A percentile compares a stretch with the other conserved stretches of the same genome.
Conservation (phyloP, 768 basidiomycete species). For the Lentinus tigrinus region DNA sequence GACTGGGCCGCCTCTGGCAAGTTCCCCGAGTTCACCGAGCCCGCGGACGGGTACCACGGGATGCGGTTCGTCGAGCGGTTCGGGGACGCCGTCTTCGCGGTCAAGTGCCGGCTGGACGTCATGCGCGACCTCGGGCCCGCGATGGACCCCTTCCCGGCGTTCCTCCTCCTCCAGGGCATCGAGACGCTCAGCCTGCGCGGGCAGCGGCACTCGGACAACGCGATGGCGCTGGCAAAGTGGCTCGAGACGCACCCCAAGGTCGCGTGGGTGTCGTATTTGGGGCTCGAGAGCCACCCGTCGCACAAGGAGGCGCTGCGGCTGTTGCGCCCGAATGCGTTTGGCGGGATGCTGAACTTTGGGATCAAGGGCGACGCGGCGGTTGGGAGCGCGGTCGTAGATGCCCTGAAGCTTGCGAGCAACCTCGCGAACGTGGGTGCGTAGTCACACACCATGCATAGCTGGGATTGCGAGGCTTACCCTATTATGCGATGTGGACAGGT, state of each 20-base stretch:
- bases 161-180: slow-evolving; percentile 72
- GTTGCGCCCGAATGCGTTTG: slow-evolving; percentile 54
- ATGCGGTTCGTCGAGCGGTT: slow-evolving; percentile 66
- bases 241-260: slow-evolving; percentile 66
- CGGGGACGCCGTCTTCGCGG: slow-evolving; percentile 60
- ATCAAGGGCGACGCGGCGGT: slow-evolving; percentile 50
- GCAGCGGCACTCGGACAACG: slow-evolving; percentile 71
- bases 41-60: slow-evolving; percentile 77
- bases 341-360: slow-evolving; percentile 83
- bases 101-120: slow-evolving; percentile 63
- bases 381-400: slow-evolving; percentile 67
- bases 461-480: too few relatives aligned
- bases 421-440: slow-evolving; percentile 70
- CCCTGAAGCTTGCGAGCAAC: slow-evolving; percentile 69
- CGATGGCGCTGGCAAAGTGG: slow-evolving; percentile 67
- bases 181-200: slow-evolving; percentile 78
- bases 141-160: slow-evolving; percentile 74
- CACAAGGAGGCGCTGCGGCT: slow-evolving; percentile 58
- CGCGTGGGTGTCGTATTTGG: slow-evolving; percentile 79
- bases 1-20: slow-evolving; percentile 67
- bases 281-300: slow-evolving; percentile 60
- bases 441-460: background rate
- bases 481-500: slow-evolving; percentile 32
- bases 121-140: slow-evolving; percentile 68
- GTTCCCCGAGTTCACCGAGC: slow-evolving; percentile 75